Evolutionary conservation across 2,329 filamentous ascomycete species (phyloP).

Genomic region (Hypoxylon sp.): DNA sequence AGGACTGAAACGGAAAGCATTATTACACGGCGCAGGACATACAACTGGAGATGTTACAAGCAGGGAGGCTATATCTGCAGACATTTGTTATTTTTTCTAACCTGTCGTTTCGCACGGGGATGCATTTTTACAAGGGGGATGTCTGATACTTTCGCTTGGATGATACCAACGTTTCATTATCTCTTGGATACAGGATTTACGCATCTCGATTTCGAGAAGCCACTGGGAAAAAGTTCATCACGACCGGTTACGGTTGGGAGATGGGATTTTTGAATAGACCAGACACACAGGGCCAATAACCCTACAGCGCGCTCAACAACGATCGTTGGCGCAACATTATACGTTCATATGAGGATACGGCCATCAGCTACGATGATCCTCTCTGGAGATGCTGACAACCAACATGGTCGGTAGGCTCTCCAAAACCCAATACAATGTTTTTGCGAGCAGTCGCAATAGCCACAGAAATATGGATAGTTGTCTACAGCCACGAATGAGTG

Average conservation of each 20-base stretch:
- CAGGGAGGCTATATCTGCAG: constrained; percentile 42
- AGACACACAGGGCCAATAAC: constrained; percentile 51
- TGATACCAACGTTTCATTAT: constrained; percentile 53
- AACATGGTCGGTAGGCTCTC: constrained; percentile 47
- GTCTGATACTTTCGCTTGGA: constrained; percentile 54
- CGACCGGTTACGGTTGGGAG: constrained; percentile 45
- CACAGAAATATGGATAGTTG: constrained; percentile 33
- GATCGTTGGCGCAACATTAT: constrained; percentile 48
- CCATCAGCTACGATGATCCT: constrained; percentile 47
- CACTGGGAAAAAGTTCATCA: constrained; percentile 40
- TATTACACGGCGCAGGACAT: constrained; percentile 53
- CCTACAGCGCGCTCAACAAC: constrained; percentile 43
- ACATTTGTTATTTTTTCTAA: constrained; percentile 47
- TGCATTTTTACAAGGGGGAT: constrained; percentile 47
- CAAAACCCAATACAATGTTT: constrained; percentile 52
- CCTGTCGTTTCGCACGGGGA: constrained; percentile 47
- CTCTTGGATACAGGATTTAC: constrained; percentile 44
- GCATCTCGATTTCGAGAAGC: constrained; percentile 44
- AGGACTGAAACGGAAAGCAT: constrained; percentile 49
- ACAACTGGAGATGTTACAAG: constrained; percentile 44
- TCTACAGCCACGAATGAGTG: constrained; percentile 26
- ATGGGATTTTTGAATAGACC: constrained; percentile 51
- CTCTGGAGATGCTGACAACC: constrained; percentile 43
- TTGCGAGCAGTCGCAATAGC: constrained; percentile 46
- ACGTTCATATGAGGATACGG: constrained; percentile 52